Conservation (phyloP, 1,139 yeast genomes). For the Sugiyamaella paludigena region DNA sequence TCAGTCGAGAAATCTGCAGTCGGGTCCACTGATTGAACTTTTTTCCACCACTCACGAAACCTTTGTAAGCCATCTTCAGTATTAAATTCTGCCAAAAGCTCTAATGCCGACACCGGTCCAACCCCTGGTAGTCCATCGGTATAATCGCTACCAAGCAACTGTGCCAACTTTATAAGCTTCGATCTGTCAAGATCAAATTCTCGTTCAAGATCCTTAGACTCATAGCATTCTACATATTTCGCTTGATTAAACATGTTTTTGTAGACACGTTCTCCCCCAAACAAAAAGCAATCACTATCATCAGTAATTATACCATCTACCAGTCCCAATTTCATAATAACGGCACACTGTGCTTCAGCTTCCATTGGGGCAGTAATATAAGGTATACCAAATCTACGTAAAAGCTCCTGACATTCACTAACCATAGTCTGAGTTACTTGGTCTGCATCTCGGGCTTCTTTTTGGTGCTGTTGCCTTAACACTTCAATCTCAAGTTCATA, state of each 20-base stretch:
- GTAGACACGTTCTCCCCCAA: slow-evolving; percentile 84
- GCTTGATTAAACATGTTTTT: slow-evolving; percentile 94
- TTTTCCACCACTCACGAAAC: slow-evolving; percentile 58
- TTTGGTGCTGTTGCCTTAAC: slow-evolving; percentile 50
- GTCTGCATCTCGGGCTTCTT: slow-evolving; percentile 82
- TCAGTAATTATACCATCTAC: slow-evolving; percentile 97
- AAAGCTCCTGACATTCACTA: slow-evolving; percentile 81
- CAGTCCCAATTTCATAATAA: slow-evolving; percentile 56
- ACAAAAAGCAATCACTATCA: slow-evolving; percentile 93
- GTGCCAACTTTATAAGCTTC: slow-evolving; percentile 73
- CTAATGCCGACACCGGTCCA: slow-evolving; percentile 92
- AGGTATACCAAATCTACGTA: slow-evolving; percentile 88
- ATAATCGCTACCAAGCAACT: slow-evolving; percentile 87
- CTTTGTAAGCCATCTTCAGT: slow-evolving; percentile 33
- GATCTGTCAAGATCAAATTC: slow-evolving; percentile 64
- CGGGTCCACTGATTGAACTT: slow-evolving; percentile 42
- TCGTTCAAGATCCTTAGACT: slow-evolving; percentile 53
- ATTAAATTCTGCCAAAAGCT: slow-evolving; percentile 85
- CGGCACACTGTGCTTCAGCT: slow-evolving; percentile 98
- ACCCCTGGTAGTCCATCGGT: slow-evolving; percentile 88
- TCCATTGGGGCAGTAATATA: slow-evolving; percentile 96
- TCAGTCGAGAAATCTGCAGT: slow-evolving; percentile 22
- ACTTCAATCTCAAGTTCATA: slow-evolving; percentile 56
- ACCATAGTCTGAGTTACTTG: slow-evolving; percentile 88
- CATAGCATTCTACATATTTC: slow-evolving; percentile 86